A percentile compares a stretch with the other conserved stretches of the same genome.
These are phyloP conservation scores for Sungouiella blattae DNA, from an alignment of 805 yeast species.

Conservation along the genomic window DNA sequence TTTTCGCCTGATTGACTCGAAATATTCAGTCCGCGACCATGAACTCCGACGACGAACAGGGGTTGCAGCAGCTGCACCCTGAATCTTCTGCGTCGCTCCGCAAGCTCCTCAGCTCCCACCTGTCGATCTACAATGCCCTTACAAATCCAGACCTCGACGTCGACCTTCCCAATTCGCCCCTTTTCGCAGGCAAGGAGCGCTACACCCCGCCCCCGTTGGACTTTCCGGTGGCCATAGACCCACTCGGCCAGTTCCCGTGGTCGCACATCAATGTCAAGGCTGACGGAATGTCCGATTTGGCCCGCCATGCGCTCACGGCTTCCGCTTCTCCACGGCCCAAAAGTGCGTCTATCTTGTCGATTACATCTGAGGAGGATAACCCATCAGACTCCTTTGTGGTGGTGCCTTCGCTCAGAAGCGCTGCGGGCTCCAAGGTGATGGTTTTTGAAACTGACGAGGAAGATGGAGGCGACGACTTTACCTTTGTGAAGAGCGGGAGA, in stretches of 20 bases:
- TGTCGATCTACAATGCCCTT: conserved; percentile 36
- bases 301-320: conserved; percentile 8
- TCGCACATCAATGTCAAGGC: conserved; percentile 38
- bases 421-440: conserved; percentile 29
- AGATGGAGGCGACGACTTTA: conserved; percentile 19
- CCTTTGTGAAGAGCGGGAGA: background rate
- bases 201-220: conserved; percentile 3
- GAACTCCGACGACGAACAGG: no score
- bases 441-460: conserved; percentile 43
- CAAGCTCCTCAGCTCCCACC: conserved; percentile 34
- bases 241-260: conserved; percentile 15
- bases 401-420: conserved; percentile 17
- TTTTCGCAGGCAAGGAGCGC: background rate
- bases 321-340: background rate
- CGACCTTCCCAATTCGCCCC: conserved; percentile 1
- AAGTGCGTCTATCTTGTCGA: conserved; percentile 24
- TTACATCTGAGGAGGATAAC: conserved; percentile 24
- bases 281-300: conserved; percentile 15
- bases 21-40: no score
- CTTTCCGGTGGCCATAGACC: conserved; percentile 5
- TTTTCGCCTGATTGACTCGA: no score
- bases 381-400: conserved; percentile 15
- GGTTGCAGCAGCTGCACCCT: no score
- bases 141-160: conserved; percentile 40
- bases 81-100: conserved; percentile 12